Conservation (phyloP, 805 yeast genomes). For the Ogataea parapolymorpha region DNA sequence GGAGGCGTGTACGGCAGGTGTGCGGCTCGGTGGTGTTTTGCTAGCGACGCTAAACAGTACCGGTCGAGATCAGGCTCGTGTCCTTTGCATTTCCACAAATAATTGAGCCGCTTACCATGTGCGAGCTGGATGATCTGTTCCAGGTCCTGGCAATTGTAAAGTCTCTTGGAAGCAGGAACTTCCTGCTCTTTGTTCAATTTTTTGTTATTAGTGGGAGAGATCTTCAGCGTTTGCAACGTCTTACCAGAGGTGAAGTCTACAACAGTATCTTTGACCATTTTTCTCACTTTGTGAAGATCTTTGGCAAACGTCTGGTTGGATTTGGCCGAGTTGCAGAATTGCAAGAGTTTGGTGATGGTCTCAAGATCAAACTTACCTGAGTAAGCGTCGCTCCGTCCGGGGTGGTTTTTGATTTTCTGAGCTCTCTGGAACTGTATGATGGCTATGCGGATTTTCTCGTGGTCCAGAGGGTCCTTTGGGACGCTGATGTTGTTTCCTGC, state of each 20-base stretch:
- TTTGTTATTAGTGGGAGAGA: constrained; percentile 22
- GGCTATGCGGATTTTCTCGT: constrained; percentile 61
- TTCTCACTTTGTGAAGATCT: constrained; percentile 35
- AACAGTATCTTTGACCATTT: constrained; percentile 35
- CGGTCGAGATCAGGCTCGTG: constrained; percentile 32
- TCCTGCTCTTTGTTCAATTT: constrained; percentile 19
- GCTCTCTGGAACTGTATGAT: constrained; percentile 73
- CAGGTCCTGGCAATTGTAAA: constrained; percentile 26
- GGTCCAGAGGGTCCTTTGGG: constrained; percentile 83
- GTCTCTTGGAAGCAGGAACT: constrained; percentile 13
- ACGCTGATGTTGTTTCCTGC: constrained; percentile 52
- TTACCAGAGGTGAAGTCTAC: constrained; percentile 36
- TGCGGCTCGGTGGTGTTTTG: not conserved
- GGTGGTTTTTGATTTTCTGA: constrained; percentile 10
- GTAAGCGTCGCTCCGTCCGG: constrained; percentile 1
- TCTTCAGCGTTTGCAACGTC: constrained; percentile 29
- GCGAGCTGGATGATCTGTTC: constrained; percentile 25
- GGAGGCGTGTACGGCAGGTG: constrained; percentile 1
- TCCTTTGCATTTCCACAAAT: constrained; percentile 53
- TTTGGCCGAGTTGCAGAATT: constrained; percentile 28
- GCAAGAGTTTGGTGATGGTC: constrained; percentile 24
- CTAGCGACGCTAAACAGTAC: constrained; percentile 18
- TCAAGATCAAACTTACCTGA: constrained; percentile 23
- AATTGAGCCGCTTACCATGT: constrained; percentile 33
- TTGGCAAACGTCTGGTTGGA: constrained; percentile 33